A percentile compares a stretch with the other conserved stretches of the same genome.
phyloP scores from a whole-genome alignment of 257 asterid genomes.

The Catharanthus roseus region DNA sequence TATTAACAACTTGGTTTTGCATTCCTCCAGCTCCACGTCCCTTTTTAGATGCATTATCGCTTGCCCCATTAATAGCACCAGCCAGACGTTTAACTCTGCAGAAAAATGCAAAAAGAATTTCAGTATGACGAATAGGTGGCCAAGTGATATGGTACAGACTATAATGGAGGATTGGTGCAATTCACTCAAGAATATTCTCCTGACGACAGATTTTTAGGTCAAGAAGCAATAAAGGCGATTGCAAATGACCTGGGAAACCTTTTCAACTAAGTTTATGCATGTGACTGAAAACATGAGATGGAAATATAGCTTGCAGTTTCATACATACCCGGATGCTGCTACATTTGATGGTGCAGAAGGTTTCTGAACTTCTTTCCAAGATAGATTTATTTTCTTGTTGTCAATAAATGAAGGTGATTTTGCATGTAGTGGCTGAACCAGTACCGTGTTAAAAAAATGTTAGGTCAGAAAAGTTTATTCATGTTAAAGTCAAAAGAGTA shows the following conservation, averaged over 20 bases:
- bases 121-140: background rate
- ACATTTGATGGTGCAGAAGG: conserved; percentile 42
- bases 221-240: background rate
- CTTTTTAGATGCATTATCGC: conserved; percentile 41
- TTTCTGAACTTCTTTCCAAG: conserved; percentile 80
- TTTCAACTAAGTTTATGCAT: background rate
- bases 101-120: conserved; percentile 9
- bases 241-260: background rate
- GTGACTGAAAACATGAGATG: background rate
- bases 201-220: background rate
- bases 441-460: conserved; percentile 16
- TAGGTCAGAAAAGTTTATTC: conserved; percentile 9
- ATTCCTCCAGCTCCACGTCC: conserved; percentile 56
- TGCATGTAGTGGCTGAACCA: conserved; percentile 63
- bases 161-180: background rate
- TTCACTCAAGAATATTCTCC: background rate
- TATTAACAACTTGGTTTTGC: conserved; percentile 33
- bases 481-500: conserved; percentile 9
- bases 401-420: conserved; percentile 83
- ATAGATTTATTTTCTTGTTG: conserved; percentile 61
- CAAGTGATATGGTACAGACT: background rate
- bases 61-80: conserved; percentile 37
- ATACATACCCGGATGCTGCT: conserved; percentile 53
- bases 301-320: background rate
- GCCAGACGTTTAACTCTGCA: conserved; percentile 61